Conservation (phyloP, 768 basidiomycete species). For the Boletellus emodensis region DNA sequence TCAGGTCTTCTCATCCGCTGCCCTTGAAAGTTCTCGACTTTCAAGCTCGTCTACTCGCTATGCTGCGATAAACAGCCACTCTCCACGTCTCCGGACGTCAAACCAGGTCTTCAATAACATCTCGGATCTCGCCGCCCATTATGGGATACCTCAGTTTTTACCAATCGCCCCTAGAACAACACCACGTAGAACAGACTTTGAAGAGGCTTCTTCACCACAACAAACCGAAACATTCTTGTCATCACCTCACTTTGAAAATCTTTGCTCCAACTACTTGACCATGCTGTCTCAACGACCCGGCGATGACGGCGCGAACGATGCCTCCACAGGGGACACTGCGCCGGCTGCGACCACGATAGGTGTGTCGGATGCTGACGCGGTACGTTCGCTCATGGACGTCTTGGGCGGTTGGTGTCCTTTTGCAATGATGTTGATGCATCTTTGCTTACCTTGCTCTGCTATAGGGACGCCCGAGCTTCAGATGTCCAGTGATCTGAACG, state of each 20-base stretch:
- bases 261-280: slow-evolving; percentile 61
- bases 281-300: slow-evolving; percentile 58
- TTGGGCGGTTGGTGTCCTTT: slow-evolving; percentile 31
- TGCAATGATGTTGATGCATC: rapidly evolving
- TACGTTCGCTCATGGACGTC: slow-evolving; percentile 38
- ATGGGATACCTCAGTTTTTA: slow-evolving; percentile 73
- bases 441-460: background rate
- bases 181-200: slow-evolving; percentile 39
- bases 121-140: slow-evolving; percentile 67
- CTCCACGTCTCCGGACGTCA: slow-evolving; percentile 65
- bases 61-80: slow-evolving; percentile 53
- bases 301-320: slow-evolving; percentile 34
- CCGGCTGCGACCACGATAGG: slow-evolving; percentile 20
- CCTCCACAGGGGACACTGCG: slow-evolving; percentile 29
- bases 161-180: slow-evolving; percentile 65
- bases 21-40: slow-evolving; percentile 52
- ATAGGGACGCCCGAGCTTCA: slow-evolving; percentile 39
- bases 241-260: slow-evolving; percentile 38
- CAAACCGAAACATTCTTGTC: slow-evolving; percentile 22
- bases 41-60: slow-evolving; percentile 50
- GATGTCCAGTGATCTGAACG: slow-evolving; percentile 35
- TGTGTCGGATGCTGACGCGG: slow-evolving; percentile 28
- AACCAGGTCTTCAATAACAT: slow-evolving; percentile 59
- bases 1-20: slow-evolving; percentile 34
- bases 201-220: slow-evolving; percentile 31